Evolutionary conservation across 805 yeast genomes (phyloP).

Genomic region (Geotrichum ghanense): DNA sequence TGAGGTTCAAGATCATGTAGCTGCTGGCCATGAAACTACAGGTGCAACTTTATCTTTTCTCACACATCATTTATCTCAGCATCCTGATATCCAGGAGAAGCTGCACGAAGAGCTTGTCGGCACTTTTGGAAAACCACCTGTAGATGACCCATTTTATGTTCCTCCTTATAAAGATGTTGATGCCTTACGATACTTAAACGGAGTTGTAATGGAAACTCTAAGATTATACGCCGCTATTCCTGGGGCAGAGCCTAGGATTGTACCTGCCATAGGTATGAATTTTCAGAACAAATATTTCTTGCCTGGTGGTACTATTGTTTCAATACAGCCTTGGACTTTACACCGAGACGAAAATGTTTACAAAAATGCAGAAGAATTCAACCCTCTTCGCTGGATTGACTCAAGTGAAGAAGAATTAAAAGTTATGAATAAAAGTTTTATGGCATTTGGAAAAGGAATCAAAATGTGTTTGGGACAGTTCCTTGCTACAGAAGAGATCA

Average conservation of each 20-base stretch:
- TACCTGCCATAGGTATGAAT: slow-evolving; percentile 23
- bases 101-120: slow-evolving; percentile 37
- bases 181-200: slow-evolving; percentile 44
- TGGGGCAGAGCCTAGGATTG: slow-evolving; percentile 57
- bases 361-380: slow-evolving; percentile 38
- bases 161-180: slow-evolving; percentile 34
- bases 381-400: slow-evolving; percentile 52
- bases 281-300: slow-evolving; percentile 11
- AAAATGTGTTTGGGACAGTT: slow-evolving; percentile 69
- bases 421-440: slow-evolving; percentile 40
- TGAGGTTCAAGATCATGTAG: slow-evolving; percentile 51
- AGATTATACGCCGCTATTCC: slow-evolving; percentile 64
- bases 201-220: slow-evolving; percentile 48
- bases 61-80: slow-evolving; percentile 44
- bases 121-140: slow-evolving; percentile 26
- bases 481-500: slow-evolving; percentile 56
- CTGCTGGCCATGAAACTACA: slow-evolving; percentile 72
- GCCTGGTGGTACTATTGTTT: slow-evolving; percentile 45
- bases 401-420: slow-evolving; percentile 29
- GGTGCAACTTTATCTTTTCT: slow-evolving; percentile 53
- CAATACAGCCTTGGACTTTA: slow-evolving; percentile 56
- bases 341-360: slow-evolving; percentile 43
- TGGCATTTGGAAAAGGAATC: slow-evolving; percentile 64
- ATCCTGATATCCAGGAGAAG: slow-evolving; percentile 36
- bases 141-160: slow-evolving; percentile 18